These are phyloP conservation scores for Candida sanyaensis DNA, from an alignment of 1,139 yeast genomes.

Conservation along the genomic window DNA sequence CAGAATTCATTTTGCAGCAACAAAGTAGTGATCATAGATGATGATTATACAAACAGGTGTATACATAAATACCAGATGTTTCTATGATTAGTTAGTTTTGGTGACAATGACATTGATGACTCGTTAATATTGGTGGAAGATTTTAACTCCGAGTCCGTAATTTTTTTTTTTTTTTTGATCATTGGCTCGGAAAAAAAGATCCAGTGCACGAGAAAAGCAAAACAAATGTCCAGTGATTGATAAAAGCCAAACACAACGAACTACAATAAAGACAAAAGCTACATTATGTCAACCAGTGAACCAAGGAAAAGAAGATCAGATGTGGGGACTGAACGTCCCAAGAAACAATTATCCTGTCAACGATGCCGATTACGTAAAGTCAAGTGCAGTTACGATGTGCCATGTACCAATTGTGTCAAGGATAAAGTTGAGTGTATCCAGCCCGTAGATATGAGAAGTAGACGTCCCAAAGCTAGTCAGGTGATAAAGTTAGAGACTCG, in stretches of 20 bases:
- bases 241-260: too few relatives aligned
- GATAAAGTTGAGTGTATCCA: slow-evolving; percentile 49
- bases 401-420: slow-evolving; percentile 52
- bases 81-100: too few relatives aligned
- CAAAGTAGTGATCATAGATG: too few relatives aligned
- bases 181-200: not conserved
- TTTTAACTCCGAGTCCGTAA: too few relatives aligned
- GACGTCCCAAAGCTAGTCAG: slow-evolving; percentile 52
- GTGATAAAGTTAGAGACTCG: slow-evolving; percentile 40
- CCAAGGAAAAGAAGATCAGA: not conserved
- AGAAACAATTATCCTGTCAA: slow-evolving; percentile 36
- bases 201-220: slow-evolving; percentile 1
- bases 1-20: too few relatives aligned
- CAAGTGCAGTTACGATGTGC: slow-evolving; percentile 52
- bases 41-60: too few relatives aligned
- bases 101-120: too few relatives aligned
- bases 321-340: not conserved
- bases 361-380: slow-evolving; percentile 55
- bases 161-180: not conserved
- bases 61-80: too few relatives aligned
- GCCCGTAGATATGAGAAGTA: slow-evolving; percentile 53
- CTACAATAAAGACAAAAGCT: not conserved
- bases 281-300: not conserved
- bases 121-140: too few relatives aligned
- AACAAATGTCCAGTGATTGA: not conserved